Conservation (phyloP, 177 flowering plant species). For the Vitis hybrid region DNA sequence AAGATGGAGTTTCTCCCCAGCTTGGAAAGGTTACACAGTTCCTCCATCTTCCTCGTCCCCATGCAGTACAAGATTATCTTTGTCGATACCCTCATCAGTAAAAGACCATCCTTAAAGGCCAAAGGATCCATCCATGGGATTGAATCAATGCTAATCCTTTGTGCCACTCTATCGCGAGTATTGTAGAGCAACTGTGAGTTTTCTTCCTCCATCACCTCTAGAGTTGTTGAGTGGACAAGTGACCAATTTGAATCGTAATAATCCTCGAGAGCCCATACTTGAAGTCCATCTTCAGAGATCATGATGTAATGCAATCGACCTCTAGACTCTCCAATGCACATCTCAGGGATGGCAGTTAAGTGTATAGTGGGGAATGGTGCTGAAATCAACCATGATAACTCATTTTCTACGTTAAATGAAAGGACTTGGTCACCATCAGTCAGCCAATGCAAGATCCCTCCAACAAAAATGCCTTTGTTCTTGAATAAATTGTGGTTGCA, state of each 20-base stretch:
- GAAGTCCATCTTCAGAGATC: constrained; percentile 37
- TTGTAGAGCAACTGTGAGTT: constrained; percentile 24
- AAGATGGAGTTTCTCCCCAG: constrained; percentile 24
- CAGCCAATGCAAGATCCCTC: constrained; percentile 44
- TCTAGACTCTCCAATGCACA: constrained; percentile 52
- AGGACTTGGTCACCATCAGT: constrained; percentile 40
- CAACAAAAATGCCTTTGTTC: constrained; percentile 27
- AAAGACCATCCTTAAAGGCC: constrained; percentile 40
- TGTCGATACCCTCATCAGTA: constrained; percentile 31
- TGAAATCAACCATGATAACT: constrained; percentile 33
- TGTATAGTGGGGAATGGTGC: constrained; percentile 26
- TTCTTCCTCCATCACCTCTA: constrained; percentile 31
- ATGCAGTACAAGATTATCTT: constrained; percentile 21
- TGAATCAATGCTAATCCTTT: background rate
- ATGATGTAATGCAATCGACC: constrained; percentile 32
- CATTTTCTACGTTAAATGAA: constrained; percentile 34
- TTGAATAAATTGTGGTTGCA: constrained; percentile 22
- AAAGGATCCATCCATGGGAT: constrained; percentile 39
- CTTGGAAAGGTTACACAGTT: constrained; percentile 19
- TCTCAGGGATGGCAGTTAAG: constrained; percentile 17
- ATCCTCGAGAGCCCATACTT: constrained; percentile 39
- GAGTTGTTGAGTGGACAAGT: constrained; percentile 22
- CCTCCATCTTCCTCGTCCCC: constrained; percentile 23
- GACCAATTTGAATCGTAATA: constrained; percentile 33
- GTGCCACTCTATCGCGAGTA: constrained; percentile 10